Conservation (phyloP, 1,139 yeast genomes). For the Blastobotrys buckinghamii region DNA sequence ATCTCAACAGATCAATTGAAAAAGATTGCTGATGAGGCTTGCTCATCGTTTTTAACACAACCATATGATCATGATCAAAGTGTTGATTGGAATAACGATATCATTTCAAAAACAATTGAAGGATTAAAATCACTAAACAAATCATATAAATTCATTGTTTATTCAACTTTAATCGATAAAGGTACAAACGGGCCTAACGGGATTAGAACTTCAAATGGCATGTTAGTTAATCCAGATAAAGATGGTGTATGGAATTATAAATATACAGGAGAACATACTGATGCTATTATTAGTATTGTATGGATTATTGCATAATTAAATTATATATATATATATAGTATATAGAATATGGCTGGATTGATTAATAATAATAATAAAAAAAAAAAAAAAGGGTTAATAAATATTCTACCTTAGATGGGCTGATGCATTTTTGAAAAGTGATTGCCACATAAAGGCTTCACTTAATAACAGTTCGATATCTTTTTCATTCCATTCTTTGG, state of each 20-base stretch:
- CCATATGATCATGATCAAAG: constrained; percentile 17
- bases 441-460: constrained; percentile 96
- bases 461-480: constrained; percentile 88
- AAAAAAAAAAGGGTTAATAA: neutral
- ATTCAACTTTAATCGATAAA: constrained; percentile 25
- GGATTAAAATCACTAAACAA: constrained; percentile 21
- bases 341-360: neutral
- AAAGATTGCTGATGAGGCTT: constrained; percentile 13
- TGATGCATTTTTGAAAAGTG: constrained; percentile 78
- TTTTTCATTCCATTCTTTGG: constrained; percentile 76
- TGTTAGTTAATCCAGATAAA: constrained; percentile 31
- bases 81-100: constrained; percentile 19
- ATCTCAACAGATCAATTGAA: constrained; percentile 13
- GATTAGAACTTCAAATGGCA: constrained; percentile 28
- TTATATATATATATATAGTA: no score
- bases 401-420: constrained; percentile 33
- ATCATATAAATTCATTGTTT: constrained; percentile 30
- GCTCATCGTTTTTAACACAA: constrained; percentile 9
- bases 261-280: constrained; percentile 18
- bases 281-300: constrained; percentile 28
- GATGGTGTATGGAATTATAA: constrained; percentile 34
- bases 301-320: constrained; percentile 29
- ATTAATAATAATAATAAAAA: neutral
- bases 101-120: constrained; percentile 21
- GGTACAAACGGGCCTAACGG: constrained; percentile 26